These are phyloP conservation scores for Rutstroemia sp. DNA, from an alignment of 2,329 filamentous ascomycete genomes.

Conservation along the genomic window DNA sequence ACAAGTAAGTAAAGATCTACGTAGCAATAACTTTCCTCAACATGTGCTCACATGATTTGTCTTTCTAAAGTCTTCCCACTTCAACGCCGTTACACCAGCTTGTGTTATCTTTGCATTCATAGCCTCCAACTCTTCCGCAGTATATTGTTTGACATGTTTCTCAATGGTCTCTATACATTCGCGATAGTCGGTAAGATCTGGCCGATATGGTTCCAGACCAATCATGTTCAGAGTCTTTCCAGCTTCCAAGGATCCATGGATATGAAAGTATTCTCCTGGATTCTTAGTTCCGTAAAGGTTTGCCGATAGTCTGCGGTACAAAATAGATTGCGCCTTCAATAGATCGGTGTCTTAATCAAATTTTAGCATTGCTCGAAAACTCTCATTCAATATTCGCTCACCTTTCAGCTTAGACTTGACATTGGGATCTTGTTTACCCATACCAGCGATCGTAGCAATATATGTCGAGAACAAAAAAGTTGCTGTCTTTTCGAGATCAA, in stretches of 20 bases:
- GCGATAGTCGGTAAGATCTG: conserved; percentile 53
- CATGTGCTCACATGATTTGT: conserved; percentile 43
- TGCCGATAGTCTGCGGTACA: conserved; percentile 65
- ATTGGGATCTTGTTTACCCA: conserved; percentile 40
- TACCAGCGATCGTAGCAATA: conserved; percentile 46
- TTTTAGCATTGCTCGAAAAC: not conserved
- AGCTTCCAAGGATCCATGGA: conserved; percentile 68
- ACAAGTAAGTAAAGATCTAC: not conserved
- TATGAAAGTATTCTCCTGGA: conserved; percentile 64
- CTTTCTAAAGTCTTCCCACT: conserved; percentile 49
- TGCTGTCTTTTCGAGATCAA: conserved; percentile 47
- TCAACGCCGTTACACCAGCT: conserved; percentile 53
- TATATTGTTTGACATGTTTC: conserved; percentile 47
- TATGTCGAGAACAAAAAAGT: conserved; percentile 53
- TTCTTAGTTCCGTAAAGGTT: conserved; percentile 63
- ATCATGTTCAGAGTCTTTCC: conserved; percentile 64
- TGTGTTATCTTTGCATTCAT: conserved; percentile 50
- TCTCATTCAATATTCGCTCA: conserved; percentile 9
- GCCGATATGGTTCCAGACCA: conserved; percentile 53
- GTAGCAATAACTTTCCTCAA: not conserved
- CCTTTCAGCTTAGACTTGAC: conserved; percentile 40
- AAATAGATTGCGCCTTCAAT: conserved; percentile 60
- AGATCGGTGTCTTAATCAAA: conserved; percentile 58
- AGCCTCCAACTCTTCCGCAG: conserved; percentile 47
- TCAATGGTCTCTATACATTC: conserved; percentile 54